A percentile compares a stretch with the other conserved stretches of the same genome.
Evolutionary conservation across 2,329 filamentous ascomycete species (phyloP).

Genomic region (Clonostachys solani): DNA sequence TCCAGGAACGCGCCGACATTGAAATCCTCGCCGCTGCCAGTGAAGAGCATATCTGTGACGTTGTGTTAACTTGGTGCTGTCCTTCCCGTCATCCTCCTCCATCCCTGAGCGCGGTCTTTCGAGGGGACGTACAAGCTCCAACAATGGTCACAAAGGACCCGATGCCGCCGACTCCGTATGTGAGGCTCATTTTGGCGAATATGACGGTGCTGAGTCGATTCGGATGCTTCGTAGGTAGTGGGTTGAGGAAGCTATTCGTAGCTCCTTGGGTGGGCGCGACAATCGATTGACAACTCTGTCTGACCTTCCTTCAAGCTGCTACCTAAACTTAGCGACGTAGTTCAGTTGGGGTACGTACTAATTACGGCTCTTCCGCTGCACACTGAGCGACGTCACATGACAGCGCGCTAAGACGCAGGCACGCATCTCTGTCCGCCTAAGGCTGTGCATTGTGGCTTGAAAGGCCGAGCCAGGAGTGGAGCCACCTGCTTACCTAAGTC

Average conservation of each 20-base stretch:
- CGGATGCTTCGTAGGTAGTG: neutral
- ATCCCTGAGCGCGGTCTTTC: neutral
- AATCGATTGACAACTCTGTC: too few relatives aligned
- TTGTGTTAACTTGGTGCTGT: too few relatives aligned
- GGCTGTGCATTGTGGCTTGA: too few relatives aligned
- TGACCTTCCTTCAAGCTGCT: too few relatives aligned
- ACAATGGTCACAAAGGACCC: constrained; percentile 67
- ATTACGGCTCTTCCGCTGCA: neutral
- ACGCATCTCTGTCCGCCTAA: neutral
- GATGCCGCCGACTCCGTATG: constrained; percentile 66
- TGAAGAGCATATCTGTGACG: constrained; percentile 90
- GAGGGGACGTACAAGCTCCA: constrained; percentile 64
- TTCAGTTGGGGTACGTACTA: too few relatives aligned
- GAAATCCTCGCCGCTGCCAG: constrained; percentile 91
- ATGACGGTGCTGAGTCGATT: neutral
- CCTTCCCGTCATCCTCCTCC: too few relatives aligned
- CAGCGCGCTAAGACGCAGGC: constrained; percentile 1
- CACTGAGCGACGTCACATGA: constrained; percentile 6
- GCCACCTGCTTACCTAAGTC: too few relatives aligned
- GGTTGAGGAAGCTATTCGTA: constrained; percentile 2
- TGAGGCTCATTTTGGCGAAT: constrained; percentile 62
- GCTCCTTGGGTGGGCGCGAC: neutral
- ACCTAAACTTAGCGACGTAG: too few relatives aligned
- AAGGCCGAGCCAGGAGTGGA: too few relatives aligned
- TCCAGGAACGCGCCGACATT: constrained; percentile 96